These are phyloP conservation scores for Penstemon davidsonii DNA, from an alignment of 257 asterid genomes.

Conservation along the genomic window DNA sequence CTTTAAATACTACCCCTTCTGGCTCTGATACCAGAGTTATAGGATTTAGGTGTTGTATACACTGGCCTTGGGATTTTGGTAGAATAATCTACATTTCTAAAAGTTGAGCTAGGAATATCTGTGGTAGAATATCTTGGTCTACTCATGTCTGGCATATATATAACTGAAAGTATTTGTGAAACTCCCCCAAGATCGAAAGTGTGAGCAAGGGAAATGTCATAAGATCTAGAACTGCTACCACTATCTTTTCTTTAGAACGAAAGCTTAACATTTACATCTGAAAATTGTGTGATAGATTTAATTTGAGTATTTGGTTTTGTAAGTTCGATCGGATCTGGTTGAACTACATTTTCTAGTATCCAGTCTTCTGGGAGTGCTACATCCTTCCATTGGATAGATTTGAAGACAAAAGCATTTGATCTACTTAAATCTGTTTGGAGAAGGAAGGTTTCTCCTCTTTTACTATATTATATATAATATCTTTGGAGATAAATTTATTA, in stretches of 20 bases:
- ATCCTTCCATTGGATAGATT: constrained; percentile 7
- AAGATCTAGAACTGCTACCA: background rate
- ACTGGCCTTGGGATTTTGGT: background rate
- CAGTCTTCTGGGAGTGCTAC: background rate
- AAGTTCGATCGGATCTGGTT: background rate
- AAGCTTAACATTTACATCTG: background rate
- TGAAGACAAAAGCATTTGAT: background rate
- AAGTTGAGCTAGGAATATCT: background rate
- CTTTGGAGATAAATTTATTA: too few relatives aligned
- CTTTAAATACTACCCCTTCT: too few relatives aligned
- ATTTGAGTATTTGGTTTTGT: background rate
- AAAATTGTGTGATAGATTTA: background rate
- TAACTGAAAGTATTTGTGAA: background rate
- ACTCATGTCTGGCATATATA: background rate
- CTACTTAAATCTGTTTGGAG: background rate
- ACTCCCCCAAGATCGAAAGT: constrained; percentile 11
- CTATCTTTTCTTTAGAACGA: background rate
- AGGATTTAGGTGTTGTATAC: background rate
- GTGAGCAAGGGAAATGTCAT: background rate
- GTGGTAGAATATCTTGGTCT: too few relatives aligned
- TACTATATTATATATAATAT: background rate
- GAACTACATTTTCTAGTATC: background rate
- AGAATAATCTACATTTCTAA: background rate
- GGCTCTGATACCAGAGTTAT: too few relatives aligned
- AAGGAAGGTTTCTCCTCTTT: constrained; percentile 10